phyloP scores from a whole-genome alignment of 1,139 yeast species.

The Saccharomycopsis crataegensis region DNA sequence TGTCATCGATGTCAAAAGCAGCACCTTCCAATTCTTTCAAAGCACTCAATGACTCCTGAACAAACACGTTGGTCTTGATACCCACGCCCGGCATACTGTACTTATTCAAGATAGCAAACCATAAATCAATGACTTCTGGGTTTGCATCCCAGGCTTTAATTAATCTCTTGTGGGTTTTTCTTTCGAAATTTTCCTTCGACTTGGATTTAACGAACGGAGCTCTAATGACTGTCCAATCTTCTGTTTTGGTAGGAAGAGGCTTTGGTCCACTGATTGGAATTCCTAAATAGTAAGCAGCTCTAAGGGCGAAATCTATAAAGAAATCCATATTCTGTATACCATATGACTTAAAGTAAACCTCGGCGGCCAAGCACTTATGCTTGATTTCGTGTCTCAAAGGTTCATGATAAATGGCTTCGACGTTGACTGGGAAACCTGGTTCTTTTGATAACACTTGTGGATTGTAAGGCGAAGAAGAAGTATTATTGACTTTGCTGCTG shows the following conservation, averaged over 20 bases:
- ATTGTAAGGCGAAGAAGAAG: conserved; percentile 20
- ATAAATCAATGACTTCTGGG: conserved; percentile 75
- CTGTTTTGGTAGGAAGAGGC: conserved; percentile 64
- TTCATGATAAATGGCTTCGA: conserved; percentile 72
- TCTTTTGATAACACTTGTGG: conserved; percentile 25
- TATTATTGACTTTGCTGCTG: background rate
- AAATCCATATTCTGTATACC: conserved; percentile 64
- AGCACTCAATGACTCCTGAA: conserved; percentile 46
- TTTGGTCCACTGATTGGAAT: conserved; percentile 70
- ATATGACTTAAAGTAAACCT: conserved; percentile 65
- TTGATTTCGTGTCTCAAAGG: conserved; percentile 66
- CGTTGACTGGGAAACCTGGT: conserved; percentile 76
- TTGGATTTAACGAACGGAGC: conserved; percentile 95
- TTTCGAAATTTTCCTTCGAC: conserved; percentile 88
- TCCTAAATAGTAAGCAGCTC: conserved; percentile 87
- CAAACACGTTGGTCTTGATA: conserved; percentile 63
- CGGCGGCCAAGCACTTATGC: conserved; percentile 68
- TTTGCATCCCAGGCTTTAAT: conserved; percentile 78
- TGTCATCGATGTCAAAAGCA: conserved; percentile 21
- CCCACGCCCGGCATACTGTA: conserved; percentile 79
- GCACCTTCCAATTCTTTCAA: conserved; percentile 27
- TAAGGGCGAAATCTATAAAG: conserved; percentile 75
- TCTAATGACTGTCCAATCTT: conserved; percentile 88
- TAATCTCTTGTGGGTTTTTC: conserved; percentile 72
- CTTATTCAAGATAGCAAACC: conserved; percentile 74